Conservation (phyloP, 1,284 basidiomycete genomes). For the Cryptococcus sp. region DNA sequence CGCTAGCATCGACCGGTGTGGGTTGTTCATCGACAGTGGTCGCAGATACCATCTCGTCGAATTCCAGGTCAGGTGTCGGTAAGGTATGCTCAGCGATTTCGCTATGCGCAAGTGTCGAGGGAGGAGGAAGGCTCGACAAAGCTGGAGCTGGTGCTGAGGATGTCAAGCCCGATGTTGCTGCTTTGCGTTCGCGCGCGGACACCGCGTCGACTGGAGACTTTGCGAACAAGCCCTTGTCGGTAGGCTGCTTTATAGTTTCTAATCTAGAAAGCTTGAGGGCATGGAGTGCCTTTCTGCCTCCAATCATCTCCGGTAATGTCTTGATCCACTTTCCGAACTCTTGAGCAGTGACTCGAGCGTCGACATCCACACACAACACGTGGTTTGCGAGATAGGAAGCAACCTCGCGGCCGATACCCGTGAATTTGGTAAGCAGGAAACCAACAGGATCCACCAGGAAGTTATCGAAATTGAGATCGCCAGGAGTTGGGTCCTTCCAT, state of each 20-base stretch:
- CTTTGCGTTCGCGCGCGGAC: slow-evolving; percentile 28
- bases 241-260: slow-evolving; percentile 30
- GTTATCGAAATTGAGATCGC: slow-evolving; percentile 72
- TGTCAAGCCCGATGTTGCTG: slow-evolving; percentile 38
- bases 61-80: slow-evolving; percentile 24
- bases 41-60: slow-evolving; percentile 31
- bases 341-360: slow-evolving; percentile 68
- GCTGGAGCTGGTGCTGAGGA: slow-evolving; percentile 39
- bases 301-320: slow-evolving; percentile 72
- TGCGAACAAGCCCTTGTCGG: slow-evolving; percentile 41
- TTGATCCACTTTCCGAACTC: slow-evolving; percentile 87
- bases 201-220: slow-evolving; percentile 38
- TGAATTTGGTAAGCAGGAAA: slow-evolving; percentile 88
- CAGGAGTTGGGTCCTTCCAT: slow-evolving; percentile 91
- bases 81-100: slow-evolving; percentile 8
- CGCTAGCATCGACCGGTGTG: slow-evolving; percentile 38
- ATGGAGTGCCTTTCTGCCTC: slow-evolving; percentile 50
- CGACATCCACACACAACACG: slow-evolving; percentile 74
- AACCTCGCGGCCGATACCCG: slow-evolving; percentile 84
- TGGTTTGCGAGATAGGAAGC: slow-evolving; percentile 81
- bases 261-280: slow-evolving; percentile 40
- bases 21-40: slow-evolving; percentile 45
- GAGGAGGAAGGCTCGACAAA: slow-evolving; percentile 25
- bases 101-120: slow-evolving; percentile 10
- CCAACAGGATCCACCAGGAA: slow-evolving; percentile 76